Percentiles rank a stretch among this genome's conserved stretches.
Conservation (phyloP, 1,284 basidiomycete species). For the Rhodotorula sp. region DNA sequence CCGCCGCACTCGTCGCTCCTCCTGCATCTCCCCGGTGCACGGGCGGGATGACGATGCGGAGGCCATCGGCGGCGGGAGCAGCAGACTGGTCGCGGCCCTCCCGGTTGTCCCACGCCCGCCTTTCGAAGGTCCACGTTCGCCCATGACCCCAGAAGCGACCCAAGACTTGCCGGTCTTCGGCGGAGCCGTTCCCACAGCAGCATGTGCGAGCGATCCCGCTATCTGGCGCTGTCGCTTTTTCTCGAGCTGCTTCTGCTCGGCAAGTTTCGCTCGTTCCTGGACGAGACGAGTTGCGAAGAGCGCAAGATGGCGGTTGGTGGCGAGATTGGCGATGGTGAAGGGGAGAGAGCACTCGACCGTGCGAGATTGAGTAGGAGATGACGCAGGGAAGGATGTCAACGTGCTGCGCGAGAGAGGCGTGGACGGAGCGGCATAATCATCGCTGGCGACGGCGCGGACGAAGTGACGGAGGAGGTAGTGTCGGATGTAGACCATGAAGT, state of each 20-base stretch:
- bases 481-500: slow-evolving; percentile 31
- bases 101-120: background rate
- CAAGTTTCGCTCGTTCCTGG: slow-evolving; percentile 5
- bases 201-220: slow-evolving; percentile 7
- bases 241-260: slow-evolving; percentile 47
- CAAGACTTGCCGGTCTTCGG: too few relatives aligned
- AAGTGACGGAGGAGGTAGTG: slow-evolving; percentile 17
- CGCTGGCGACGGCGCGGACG: background rate
- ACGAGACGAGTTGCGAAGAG: slow-evolving; percentile 30
- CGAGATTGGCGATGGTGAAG: slow-evolving; percentile 18
- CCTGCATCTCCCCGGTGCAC: background rate
- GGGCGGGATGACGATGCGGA: background rate
- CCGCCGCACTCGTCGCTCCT: background rate
- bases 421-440: background rate
- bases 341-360: slow-evolving; percentile 12
- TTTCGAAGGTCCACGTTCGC: background rate
- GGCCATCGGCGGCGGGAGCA: slow-evolving; percentile 1
- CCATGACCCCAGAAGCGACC: background rate
- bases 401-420: background rate
- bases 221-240: slow-evolving; percentile 48
- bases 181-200: too few relatives aligned
- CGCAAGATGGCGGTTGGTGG: background rate
- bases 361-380: background rate
- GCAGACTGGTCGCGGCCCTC: background rate
- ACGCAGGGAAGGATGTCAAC: background rate